phyloP scores from a whole-genome alignment of 2,329 filamentous ascomycete species.

The Metarhizium humberi region DNA sequence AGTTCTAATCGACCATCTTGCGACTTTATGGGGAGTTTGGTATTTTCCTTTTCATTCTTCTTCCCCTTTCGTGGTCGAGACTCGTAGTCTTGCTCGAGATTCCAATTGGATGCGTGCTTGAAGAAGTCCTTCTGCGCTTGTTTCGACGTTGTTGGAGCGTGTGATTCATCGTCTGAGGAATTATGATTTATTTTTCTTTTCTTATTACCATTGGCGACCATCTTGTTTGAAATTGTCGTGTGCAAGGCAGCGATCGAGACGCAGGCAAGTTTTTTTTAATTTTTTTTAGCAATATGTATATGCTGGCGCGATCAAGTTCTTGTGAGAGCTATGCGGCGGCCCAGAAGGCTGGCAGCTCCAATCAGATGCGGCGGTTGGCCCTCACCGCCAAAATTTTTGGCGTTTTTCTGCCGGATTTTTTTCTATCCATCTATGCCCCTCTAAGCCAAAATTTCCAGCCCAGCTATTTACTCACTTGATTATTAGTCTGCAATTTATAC shows the following conservation, averaged over 20 bases:
- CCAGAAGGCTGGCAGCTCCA: conserved; percentile 9
- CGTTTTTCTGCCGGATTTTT: conserved; percentile 21
- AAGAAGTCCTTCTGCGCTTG: conserved; percentile 57
- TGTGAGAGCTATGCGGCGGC: not conserved
- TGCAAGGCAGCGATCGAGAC: not conserved
- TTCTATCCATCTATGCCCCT: conserved; percentile 9
- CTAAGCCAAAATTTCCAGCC: conserved; percentile 11
- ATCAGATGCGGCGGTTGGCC: conserved; percentile 8
- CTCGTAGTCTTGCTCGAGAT: conserved; percentile 89
- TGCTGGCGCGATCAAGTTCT: not conserved
- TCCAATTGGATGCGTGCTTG: conserved; percentile 71
- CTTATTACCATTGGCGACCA: conserved; percentile 43
- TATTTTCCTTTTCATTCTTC: conserved; percentile 62
- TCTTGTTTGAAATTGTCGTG: conserved; percentile 14
- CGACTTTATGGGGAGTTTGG: conserved; percentile 78
- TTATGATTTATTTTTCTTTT: conserved; percentile 49
- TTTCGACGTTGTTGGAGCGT: conserved; percentile 20
- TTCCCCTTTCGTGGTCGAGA: conserved; percentile 68
- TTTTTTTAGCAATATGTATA: not conserved
- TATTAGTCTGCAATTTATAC: conserved; percentile 3
- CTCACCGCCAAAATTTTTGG: conserved; percentile 31
- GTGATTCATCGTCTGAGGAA: conserved; percentile 34
- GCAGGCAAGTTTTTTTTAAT: not conserved
- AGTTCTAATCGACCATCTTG: conserved; percentile 64
- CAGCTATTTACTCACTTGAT: not conserved